Base-by-base conservation (phyloP, 2,329 filamentous ascomycete species). In the Dactylonectria macrodidyma region DNA sequence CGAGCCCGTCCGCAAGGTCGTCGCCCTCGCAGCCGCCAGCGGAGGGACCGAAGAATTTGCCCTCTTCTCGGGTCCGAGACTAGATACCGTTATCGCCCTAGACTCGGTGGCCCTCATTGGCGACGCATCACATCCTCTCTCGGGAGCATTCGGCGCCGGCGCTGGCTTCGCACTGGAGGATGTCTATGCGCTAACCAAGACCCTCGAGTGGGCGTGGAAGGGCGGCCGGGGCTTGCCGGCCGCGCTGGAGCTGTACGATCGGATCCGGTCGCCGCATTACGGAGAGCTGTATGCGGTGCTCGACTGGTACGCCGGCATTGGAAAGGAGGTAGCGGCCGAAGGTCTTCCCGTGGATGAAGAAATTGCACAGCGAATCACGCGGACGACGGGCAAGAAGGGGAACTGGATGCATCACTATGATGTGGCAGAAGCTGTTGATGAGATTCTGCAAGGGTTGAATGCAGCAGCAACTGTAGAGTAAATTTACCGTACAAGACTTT, bases 71-170 rank as follows among this genome's bases (percentile, higher is more conserved):
- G 78, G 77, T 0, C 74, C 75, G 1, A 71, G 79, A 1, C 72
- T 82, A 2, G 73, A 75, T 5, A 72, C 66, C 3, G 72, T 78
- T 3, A 73, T 78, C 10, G 58, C 67, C 2, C 26, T 70, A 2
- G 46, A 48, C 9, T 47, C 59, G 4, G 71, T 88, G 3, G 87
- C 84, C 6, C 79, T 89, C 4, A 82, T 89, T 1, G 87, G 87
- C 9, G 87, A 89, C 69, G 83, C 86, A 0, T 88, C 86, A 1
- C 87, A 89, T 73, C 85, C 87, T 1, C 79, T 88, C 0, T 86
- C 85, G 0, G 85, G 85, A 0, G 80, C 80, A 0, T 83, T 83
- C 47, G 81, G 81, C 0, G 79, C 81, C 0, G 81, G 81, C 0
- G 81, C 81, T 0, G 80, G 79, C 0, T 82, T 82, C n/a, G 81